These are phyloP conservation scores for Phytophthora melonis DNA, from an alignment of 352 stramenopile species.

Conservation along the genomic window DNA sequence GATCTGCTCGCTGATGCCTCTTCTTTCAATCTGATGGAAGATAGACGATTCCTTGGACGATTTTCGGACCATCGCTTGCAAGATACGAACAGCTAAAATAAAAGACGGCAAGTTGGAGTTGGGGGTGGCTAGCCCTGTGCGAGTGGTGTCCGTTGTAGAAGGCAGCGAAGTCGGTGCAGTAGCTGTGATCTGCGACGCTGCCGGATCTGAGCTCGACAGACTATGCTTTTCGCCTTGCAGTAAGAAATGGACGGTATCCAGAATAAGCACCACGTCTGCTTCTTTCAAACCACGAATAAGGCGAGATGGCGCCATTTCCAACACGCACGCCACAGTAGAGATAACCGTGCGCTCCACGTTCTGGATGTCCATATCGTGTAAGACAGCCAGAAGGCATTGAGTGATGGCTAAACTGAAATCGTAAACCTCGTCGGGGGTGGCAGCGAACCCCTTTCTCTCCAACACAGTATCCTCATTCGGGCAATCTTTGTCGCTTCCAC, in stretches of 20 bases:
- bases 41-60: slow-evolving; percentile 64
- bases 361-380: slow-evolving; percentile 71
- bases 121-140: slow-evolving; percentile 22
- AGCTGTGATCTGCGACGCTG: neutral
- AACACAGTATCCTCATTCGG: slow-evolving; percentile 16
- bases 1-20: slow-evolving; percentile 82
- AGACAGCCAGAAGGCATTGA: slow-evolving; percentile 55
- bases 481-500: slow-evolving; percentile 19
- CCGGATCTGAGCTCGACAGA: slow-evolving; percentile 12
- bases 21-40: slow-evolving; percentile 85
- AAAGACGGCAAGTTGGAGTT: slow-evolving; percentile 63
- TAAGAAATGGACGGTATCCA: slow-evolving; percentile 77
- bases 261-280: slow-evolving; percentile 63
- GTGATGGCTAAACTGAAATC: slow-evolving; percentile 59
- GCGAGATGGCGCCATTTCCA: slow-evolving; percentile 79
- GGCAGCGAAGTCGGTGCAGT: neutral
- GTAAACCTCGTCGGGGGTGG: slow-evolving; percentile 51
- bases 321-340: slow-evolving; percentile 67
- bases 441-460: slow-evolving; percentile 31
- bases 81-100: slow-evolving; percentile 78
- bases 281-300: slow-evolving; percentile 62
- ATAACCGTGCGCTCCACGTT: slow-evolving; percentile 73
- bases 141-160: neutral
- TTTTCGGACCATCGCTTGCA: slow-evolving; percentile 77
- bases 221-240: slow-evolving; percentile 57